phyloP scores from a whole-genome alignment of 371 early-diverging fungal species.

The Haplosporangium sp. region DNA sequence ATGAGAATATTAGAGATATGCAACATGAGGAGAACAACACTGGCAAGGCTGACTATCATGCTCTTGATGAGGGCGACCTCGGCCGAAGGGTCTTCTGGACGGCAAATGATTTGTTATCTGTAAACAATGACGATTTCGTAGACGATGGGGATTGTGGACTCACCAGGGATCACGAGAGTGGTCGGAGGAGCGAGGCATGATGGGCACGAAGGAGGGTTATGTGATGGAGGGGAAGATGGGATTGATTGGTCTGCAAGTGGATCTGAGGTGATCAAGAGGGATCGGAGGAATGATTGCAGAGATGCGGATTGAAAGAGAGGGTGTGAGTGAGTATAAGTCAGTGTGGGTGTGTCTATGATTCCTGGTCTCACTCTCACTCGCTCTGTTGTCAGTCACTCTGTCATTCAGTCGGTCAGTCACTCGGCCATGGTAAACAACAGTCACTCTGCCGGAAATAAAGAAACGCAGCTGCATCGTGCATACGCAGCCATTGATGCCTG shows the following conservation, averaged over 20 bases:
- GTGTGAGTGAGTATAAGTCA: neutral
- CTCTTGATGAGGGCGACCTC: too few species aligned
- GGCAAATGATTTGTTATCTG: too few species aligned
- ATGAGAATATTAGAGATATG: neutral
- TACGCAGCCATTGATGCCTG: too few species aligned
- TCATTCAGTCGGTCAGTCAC: too few species aligned
- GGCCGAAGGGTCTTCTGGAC: too few species aligned
- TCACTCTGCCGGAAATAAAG: too few species aligned
- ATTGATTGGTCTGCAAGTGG: neutral
- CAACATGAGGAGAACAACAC: neutral
- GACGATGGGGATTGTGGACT: constrained; percentile 1
- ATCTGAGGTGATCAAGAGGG: neutral
- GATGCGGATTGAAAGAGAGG: constrained; percentile 11
- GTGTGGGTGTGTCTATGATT: neutral
- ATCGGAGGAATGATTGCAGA: constrained; percentile 10
- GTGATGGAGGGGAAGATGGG: neutral
- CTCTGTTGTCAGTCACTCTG: too few species aligned
- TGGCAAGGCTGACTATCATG: too few species aligned
- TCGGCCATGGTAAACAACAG: too few species aligned
- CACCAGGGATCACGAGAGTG: constrained; percentile 57
- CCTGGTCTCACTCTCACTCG: neutral
- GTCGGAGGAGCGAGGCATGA: constrained; percentile 55
- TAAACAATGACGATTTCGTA: too few species aligned
- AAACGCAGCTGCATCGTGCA: too few species aligned
- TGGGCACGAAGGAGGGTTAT: constrained; percentile 3